Base-by-base conservation (phyloP, 2,329 filamentous ascomycete species). In the Arthrobotrys conoides region DNA sequence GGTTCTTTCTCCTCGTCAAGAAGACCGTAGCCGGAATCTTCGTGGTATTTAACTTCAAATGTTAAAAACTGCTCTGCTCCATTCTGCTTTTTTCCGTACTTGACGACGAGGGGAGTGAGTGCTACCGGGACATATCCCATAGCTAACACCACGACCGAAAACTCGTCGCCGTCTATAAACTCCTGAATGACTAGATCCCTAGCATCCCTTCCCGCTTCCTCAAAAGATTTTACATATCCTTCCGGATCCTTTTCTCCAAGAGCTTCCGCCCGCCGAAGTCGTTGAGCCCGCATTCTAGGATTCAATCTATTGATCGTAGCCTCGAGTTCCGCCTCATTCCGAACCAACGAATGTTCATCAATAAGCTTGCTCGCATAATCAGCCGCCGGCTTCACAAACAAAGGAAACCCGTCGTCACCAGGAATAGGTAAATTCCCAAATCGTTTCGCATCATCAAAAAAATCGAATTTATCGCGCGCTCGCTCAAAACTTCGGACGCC, bases 401-500 rank as follows among this genome's bases (percentile, higher is more conserved):
- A n/a, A 55, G 51, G 51, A 33, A 55, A 55, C 2, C 33, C 33
- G 9, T 55, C 24, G 30, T 16, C n/a, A 24, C 51, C 24, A 2
- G 51, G 51, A n/a, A 55, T 55, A 55, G 51, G 51, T 30, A 55
- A 14, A 36, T 27, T n/a, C 24, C 51, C 51, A 4, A 55, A 14
- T 6, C 51, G 51, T 55, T 55, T 55, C 16, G 51, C 22, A 33
- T 55, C 51, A 33, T 24, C 51, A 22, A 55, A 55, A 24, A 55
- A 55, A n/a, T 55, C 51, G 30, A 55, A 55, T 12, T 55, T 55
- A 5, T 27, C 22, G 51, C 51, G 51, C n/a, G 22, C 24, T 16
- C 51, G 51, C 51, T 55, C 51, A 16, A 36, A 55, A 55, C 59
- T 64, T 41, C 22, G 59, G 16, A 41, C 36, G 18, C 59, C 59